phyloP scores from a whole-genome alignment of 2,329 filamentous ascomycete genomes.

The Amphichorda felina region DNA sequence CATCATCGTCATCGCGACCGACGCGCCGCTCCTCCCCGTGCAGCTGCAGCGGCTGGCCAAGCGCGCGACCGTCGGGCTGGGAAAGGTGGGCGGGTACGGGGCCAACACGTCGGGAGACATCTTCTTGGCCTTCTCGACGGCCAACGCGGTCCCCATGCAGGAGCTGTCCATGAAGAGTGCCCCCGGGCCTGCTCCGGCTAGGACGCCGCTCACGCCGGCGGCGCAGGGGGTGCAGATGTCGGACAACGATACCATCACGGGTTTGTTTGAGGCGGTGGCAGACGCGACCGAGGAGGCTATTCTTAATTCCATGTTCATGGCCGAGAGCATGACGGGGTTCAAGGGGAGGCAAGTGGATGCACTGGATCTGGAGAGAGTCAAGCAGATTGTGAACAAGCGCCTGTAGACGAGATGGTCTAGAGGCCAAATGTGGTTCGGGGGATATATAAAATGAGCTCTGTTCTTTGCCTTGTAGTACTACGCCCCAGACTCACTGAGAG shows the following conservation, averaged over 20 bases:
- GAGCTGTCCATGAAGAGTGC: constrained; percentile 7
- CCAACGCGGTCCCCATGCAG: constrained; percentile 31
- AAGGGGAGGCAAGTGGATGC: constrained; percentile 35
- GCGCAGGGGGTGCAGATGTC: constrained; percentile 10
- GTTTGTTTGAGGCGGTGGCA: constrained; percentile 47
- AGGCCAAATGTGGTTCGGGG: too few species aligned
- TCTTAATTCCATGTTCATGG: constrained; percentile 51
- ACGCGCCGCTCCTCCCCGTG: constrained; percentile 17
- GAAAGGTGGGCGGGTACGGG: constrained; percentile 48
- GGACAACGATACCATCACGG: constrained; percentile 44
- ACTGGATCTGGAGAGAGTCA: constrained; percentile 32
- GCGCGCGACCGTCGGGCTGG: constrained; percentile 48
- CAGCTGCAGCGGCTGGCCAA: constrained; percentile 37
- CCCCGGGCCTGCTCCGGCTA: constrained; percentile 7
- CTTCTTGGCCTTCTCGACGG: constrained; percentile 56
- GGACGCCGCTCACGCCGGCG: constrained; percentile 27
- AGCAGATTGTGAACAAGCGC: constrained; percentile 28
- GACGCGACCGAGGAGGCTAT: constrained; percentile 56
- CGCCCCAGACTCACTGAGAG: too few species aligned
- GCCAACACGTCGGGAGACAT: constrained; percentile 54
- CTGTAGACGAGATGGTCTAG: constrained; percentile 6
- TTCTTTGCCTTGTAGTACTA: too few species aligned
- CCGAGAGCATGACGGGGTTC: constrained; percentile 44
- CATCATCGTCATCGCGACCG: constrained; percentile 19
- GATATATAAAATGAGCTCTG: too few species aligned